Percentiles rank a stretch among this genome's conserved stretches.
These are phyloP conservation scores for Fusarium illudens DNA, from an alignment of 2,329 filamentous ascomycete species.

Conservation along the genomic window DNA sequence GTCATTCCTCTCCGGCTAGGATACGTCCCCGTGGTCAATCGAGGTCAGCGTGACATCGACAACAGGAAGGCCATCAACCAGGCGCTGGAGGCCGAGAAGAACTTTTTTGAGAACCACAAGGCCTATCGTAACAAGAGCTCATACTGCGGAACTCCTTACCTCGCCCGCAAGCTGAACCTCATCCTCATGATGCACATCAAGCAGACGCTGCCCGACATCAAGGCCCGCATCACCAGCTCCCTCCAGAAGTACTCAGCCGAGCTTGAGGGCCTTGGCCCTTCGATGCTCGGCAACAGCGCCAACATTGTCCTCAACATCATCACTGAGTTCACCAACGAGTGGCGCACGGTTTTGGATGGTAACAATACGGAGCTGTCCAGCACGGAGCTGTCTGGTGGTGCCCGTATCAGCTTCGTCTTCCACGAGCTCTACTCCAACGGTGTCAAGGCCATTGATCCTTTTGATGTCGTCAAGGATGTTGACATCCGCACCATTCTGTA, in stretches of 20 bases:
- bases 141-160: constrained; percentile 97
- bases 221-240: constrained; percentile 92
- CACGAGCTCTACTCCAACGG: constrained; percentile 98
- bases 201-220: constrained; percentile 98
- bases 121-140: constrained; percentile 98
- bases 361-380: constrained; percentile 97
- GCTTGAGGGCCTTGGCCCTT: constrained; percentile 84
- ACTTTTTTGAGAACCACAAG: constrained; percentile 98
- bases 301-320: constrained; percentile 99
- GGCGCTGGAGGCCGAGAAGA: constrained; percentile 91
- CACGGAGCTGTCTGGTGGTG: constrained; percentile 92
- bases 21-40: constrained; percentile 97
- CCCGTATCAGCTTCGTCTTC: constrained; percentile 98
- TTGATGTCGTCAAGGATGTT: constrained; percentile 95
- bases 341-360: constrained; percentile 93
- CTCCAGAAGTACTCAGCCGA: constrained; percentile 90
- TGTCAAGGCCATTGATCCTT: constrained; percentile 96
- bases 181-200: constrained; percentile 99
- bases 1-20: constrained; percentile 95
- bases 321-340: constrained; percentile 98
- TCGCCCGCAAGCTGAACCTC: constrained; percentile 95
- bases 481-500: constrained; percentile 97
- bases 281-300: constrained; percentile 92
- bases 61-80: constrained; percentile 94
- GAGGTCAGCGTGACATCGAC: constrained; percentile 97